Percentiles rank a stretch among this genome's conserved stretches.
Conservation (phyloP, 2,329 filamentous ascomycete genomes). For the Cercospora sesami region DNA sequence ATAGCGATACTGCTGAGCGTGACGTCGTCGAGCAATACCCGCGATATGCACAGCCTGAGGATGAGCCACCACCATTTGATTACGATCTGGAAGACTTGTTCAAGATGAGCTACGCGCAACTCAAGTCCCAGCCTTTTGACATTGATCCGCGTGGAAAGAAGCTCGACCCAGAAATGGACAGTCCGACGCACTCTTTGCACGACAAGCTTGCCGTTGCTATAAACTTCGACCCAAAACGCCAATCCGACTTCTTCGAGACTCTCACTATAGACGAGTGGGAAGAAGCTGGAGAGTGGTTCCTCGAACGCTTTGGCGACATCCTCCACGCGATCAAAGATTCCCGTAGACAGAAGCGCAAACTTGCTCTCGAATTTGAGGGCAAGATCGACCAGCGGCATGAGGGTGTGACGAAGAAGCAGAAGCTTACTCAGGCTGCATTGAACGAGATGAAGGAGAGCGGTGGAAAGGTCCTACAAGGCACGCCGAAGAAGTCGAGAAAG, state of each 20-base stretch:
- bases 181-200: constrained; percentile 23
- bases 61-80: constrained; percentile 28
- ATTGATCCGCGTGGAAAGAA: constrained; percentile 26
- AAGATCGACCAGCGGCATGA: constrained; percentile 57
- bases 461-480: constrained; percentile 52
- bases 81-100: constrained; percentile 31
- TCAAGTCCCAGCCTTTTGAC: constrained; percentile 37
- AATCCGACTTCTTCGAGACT: constrained; percentile 50
- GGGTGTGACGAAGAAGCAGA: constrained; percentile 51
- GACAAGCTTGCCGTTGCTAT: constrained; percentile 27
- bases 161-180: constrained; percentile 13
- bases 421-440: constrained; percentile 41
- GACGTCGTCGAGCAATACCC: not conserved
- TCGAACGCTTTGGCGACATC: constrained; percentile 55
- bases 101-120: constrained; percentile 30
- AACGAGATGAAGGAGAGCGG: constrained; percentile 56
- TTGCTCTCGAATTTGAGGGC: constrained; percentile 55
- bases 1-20: not conserved
- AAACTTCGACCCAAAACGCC: not conserved
- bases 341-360: constrained; percentile 55
- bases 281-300: constrained; percentile 61
- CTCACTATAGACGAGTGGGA: constrained; percentile 60
- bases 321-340: constrained; percentile 54
- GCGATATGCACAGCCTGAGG: not conserved
- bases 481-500: constrained; percentile 41